Conservation (phyloP, 345 rosid species). For the Aquilaria sinensis region DNA sequence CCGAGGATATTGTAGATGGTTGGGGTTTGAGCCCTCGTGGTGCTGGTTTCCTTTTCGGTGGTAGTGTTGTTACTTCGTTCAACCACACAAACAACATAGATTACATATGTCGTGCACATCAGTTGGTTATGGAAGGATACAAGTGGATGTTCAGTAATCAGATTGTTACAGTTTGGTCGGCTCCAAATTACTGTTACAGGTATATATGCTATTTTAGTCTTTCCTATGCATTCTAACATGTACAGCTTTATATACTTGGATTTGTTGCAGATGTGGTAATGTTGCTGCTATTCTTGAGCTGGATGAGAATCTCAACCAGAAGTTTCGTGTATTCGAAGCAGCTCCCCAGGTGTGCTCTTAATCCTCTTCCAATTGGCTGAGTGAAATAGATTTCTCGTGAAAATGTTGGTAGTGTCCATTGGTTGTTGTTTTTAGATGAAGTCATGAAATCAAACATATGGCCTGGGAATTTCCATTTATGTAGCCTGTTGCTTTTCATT, state of each 20-base stretch:
- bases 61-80: constrained; percentile 82
- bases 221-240: constrained; percentile 5
- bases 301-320: constrained; percentile 72
- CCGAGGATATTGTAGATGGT: constrained; percentile 93
- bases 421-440: too few species aligned
- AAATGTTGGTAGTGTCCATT: too few species aligned
- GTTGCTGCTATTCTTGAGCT: constrained; percentile 93
- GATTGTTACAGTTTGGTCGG: constrained; percentile 99
- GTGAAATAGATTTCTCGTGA: neutral
- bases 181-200: constrained; percentile 99
- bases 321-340: constrained; percentile 92
- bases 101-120: constrained; percentile 94
- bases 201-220: constrained; percentile 16
- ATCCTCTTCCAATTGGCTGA: constrained; percentile 4
- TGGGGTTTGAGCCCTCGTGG: constrained; percentile 99
- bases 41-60: constrained; percentile 90
- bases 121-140: constrained; percentile 97
- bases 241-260: constrained; percentile 12
- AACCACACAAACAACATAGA: constrained; percentile 83
- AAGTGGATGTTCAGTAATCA: constrained; percentile 95
- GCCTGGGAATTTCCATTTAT: neutral
- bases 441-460: neutral
- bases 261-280: constrained; percentile 76
- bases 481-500: neutral
- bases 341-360: constrained; percentile 69